Evolutionary conservation across 805 yeast genomes (phyloP).

Genomic region (Candida sakaeoensis): DNA sequence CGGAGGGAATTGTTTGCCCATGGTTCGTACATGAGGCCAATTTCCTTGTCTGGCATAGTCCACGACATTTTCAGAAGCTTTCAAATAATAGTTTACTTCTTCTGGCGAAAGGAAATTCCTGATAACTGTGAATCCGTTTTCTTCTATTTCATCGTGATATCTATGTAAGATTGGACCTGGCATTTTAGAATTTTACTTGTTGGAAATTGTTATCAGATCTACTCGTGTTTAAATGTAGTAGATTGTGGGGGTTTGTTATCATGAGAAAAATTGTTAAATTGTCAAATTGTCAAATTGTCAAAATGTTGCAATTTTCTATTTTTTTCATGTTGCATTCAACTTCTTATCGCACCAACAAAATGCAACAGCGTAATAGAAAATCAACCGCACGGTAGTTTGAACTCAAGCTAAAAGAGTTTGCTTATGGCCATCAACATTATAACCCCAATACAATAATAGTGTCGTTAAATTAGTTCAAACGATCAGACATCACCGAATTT

Average conservation of each 20-base stretch:
- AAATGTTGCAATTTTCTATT: neutral
- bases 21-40: constrained; percentile 47
- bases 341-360: neutral
- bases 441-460: too few relatives aligned
- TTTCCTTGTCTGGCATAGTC: constrained; percentile 43
- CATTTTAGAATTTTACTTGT: constrained; percentile 12
- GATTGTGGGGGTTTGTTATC: neutral
- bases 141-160: constrained; percentile 34
- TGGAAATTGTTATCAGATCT: too few relatives aligned
- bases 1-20: constrained; percentile 56
- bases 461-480: too few relatives aligned
- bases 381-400: neutral
- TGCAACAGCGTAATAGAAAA: neutral
- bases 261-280: neutral
- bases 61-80: constrained; percentile 36
- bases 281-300: too few relatives aligned
- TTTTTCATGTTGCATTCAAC: neutral
- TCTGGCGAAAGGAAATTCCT: constrained; percentile 37
- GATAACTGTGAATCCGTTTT: constrained; percentile 36
- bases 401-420: too few relatives aligned
- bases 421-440: too few relatives aligned
- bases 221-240: neutral
- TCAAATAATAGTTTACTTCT: constrained; percentile 33
- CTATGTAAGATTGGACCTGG: constrained; percentile 18
- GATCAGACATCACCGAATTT: too few relatives aligned